Evolutionary conservation across 768 basidiomycete species (phyloP).

Genomic region (Lanmaoa rubissima): DNA sequence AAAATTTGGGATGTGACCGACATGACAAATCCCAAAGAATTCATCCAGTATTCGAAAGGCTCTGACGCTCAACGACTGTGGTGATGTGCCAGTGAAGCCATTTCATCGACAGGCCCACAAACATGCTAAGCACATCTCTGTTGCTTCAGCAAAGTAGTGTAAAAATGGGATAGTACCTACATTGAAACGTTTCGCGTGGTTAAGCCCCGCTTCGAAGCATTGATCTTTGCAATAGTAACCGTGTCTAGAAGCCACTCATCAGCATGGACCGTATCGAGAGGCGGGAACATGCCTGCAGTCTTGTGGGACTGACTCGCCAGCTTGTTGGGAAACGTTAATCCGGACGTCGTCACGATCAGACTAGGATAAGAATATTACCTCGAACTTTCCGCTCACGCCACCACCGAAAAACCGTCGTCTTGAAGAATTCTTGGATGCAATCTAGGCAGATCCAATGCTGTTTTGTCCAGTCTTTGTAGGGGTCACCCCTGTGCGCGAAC

Average conservation of each 20-base stretch:
- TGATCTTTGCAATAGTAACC: conserved; percentile 16
- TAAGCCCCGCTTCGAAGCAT: conserved; percentile 5
- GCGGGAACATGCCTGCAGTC: conserved; percentile 9
- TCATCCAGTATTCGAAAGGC: background rate
- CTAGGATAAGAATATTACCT: background rate
- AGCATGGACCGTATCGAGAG: background rate
- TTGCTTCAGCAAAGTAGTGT: background rate
- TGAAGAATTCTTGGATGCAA: conserved; percentile 9
- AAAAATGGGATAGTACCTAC: background rate
- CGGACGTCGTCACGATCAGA: background rate
- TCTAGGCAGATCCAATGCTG: conserved; percentile 5
- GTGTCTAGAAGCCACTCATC: conserved; percentile 2
- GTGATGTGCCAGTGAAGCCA: background rate
- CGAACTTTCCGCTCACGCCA: conserved; percentile 5
- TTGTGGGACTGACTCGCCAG: background rate
- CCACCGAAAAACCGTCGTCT: conserved; percentile 9
- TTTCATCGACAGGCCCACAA: conserved; percentile 6
- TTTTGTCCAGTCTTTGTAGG: conserved; percentile 6
- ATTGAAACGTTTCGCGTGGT: conserved; percentile 13
- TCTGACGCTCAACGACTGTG: background rate
- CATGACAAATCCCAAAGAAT: background rate
- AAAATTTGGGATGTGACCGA: too few species aligned
- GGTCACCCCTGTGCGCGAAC: conserved; percentile 3
- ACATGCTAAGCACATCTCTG: background rate
- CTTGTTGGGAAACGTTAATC: background rate